Base-by-base conservation (phyloP, 345 rosid species). In the Dipteronia sinensis region DNA sequence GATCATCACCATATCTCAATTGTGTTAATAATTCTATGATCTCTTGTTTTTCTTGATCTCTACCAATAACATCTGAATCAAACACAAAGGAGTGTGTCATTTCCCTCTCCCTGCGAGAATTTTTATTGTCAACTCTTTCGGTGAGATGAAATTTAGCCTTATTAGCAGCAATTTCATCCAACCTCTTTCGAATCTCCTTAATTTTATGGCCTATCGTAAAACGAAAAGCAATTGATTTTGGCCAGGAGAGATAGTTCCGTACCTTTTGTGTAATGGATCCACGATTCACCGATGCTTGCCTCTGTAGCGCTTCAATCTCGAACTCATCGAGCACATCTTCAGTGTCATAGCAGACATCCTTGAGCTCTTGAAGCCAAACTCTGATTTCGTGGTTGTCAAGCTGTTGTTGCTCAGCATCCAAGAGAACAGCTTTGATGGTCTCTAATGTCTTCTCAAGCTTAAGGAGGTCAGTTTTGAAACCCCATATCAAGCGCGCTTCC, bases 61-160 rank as follows among this genome's bases (percentile, higher is more conserved):
- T 79, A 17, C 83, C 83, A 29, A 80, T 53, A 16, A 83, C 70
- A 42, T 71, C 62, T 1, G 79, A 59, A 7, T 44, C 47, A 1
- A 38, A 5, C 27, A 83, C 71, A 46, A 73, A 80, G 7, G 81
- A 83, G 58, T 83, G 72, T 0, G 74, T 69, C 27, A 10, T 23
- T 25, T 67, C 44, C 17, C 53, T 40, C 16, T 68, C 23, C 6
- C 10, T 8, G 6, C 1, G 20, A 10, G 20, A 19, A n/a, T 12
- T 9, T 4, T 19, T 69, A 46, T 69, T 17, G 1, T 3, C 12
- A 46, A 17, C 13, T 38, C 51, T 20, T 4, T 67, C 71, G 8
- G 9, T 69, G 38, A 69, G 17, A 10, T 44, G 19, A 22, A 69
- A 69, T 44, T 46, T 44, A 10, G 10, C 10, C 19, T 31, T 65